A percentile compares a stretch with the other conserved stretches of the same genome.
phyloP scores from a whole-genome alignment of 2,329 filamentous ascomycete species.

The Cercospora citrullina region DNA sequence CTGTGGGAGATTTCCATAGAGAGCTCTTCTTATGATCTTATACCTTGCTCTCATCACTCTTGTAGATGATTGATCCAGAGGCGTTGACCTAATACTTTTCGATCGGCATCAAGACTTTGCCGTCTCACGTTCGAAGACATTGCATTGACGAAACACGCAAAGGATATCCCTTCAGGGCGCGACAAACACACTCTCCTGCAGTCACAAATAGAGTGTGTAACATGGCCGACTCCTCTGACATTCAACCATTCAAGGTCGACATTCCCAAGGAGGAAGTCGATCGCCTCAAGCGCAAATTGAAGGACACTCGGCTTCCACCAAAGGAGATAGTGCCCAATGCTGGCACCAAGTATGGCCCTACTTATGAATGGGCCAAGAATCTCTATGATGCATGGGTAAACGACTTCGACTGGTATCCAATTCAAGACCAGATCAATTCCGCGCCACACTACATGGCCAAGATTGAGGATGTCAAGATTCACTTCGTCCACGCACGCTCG shows the following conservation, averaged over 20 bases:
- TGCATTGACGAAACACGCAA: neutral
- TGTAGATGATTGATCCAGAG: neutral
- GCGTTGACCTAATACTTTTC: neutral
- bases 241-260: constrained; percentile 39
- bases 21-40: neutral
- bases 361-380: constrained; percentile 40
- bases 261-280: constrained; percentile 42
- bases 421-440: constrained; percentile 39
- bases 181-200: neutral
- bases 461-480: constrained; percentile 40
- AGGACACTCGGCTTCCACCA: constrained; percentile 40
- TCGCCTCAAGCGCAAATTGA: constrained; percentile 41
- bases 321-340: constrained; percentile 42
- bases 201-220: neutral
- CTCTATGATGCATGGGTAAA: constrained; percentile 41
- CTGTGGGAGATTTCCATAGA: neutral
- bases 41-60: neutral
- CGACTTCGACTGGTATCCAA: constrained; percentile 39
- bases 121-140: neutral
- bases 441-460: constrained; percentile 39
- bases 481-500: constrained; percentile 43
- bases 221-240: constrained; percentile 16
- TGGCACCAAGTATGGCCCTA: constrained; percentile 40
- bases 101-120: neutral
- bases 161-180: neutral